These are phyloP conservation scores for Arthrobotrys sphaeroides DNA, from an alignment of 2,329 filamentous ascomycete species.

Conservation along the genomic window DNA sequence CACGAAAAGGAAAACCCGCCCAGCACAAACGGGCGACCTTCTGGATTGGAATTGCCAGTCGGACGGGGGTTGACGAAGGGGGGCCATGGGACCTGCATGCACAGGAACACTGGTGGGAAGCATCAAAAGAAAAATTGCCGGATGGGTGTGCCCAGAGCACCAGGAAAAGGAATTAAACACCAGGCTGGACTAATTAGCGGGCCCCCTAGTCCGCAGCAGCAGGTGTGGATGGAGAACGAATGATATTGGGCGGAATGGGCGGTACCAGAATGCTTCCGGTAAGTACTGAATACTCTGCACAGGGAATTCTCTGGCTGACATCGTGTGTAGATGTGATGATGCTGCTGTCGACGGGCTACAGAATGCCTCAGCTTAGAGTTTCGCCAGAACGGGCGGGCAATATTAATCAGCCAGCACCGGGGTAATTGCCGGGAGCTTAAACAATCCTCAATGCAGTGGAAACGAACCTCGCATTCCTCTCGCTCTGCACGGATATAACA, in stretches of 20 bases:
- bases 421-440: slow-evolving; percentile 29
- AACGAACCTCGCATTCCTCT: slow-evolving; percentile 31
- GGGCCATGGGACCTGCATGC: slow-evolving; percentile 41
- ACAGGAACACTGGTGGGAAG: slow-evolving; percentile 38
- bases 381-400: slow-evolving; percentile 3
- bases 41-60: slow-evolving; percentile 54
- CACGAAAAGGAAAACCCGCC: slow-evolving; percentile 49
- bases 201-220: background rate
- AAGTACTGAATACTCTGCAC: background rate
- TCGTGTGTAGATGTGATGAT: slow-evolving; percentile 2
- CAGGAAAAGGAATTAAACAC: slow-evolving; percentile 39
- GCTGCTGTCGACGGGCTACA: slow-evolving; percentile 18
- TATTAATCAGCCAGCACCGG: slow-evolving; percentile 27
- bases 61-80: slow-evolving; percentile 46
- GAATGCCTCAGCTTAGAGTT: slow-evolving; percentile 5
- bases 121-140: slow-evolving; percentile 19
- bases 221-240: slow-evolving; percentile 38
- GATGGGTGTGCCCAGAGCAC: slow-evolving; percentile 26
- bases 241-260: slow-evolving; percentile 47
- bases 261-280: slow-evolving; percentile 39
- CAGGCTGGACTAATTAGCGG: slow-evolving; percentile 34
- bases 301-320: too few species aligned
- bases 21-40: slow-evolving; percentile 49
- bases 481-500: slow-evolving; percentile 1
- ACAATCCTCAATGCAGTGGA: slow-evolving; percentile 42